These are phyloP conservation scores for Naganishia sp. DNA, from an alignment of 1,284 basidiomycete genomes.

Conservation along the genomic window DNA sequence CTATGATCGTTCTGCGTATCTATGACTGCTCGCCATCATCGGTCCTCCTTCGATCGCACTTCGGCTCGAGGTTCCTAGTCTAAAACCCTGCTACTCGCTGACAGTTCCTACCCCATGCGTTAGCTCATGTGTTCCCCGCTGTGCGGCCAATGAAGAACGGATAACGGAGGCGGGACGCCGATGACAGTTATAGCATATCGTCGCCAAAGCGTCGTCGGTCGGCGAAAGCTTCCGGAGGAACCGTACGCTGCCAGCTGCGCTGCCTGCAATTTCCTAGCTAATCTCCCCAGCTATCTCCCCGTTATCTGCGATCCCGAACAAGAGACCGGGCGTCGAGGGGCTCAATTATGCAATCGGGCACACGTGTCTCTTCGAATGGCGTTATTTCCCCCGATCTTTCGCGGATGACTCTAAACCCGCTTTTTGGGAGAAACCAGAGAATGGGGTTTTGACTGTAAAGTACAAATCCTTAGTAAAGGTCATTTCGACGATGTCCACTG, in stretches of 20 bases:
- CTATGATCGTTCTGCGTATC: no score
- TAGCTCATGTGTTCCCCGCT: background rate
- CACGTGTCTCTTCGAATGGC: background rate
- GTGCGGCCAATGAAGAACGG: conserved; percentile 4
- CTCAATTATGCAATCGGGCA: background rate
- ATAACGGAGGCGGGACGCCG: background rate
- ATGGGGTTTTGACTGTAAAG: background rate
- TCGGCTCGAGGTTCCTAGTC: no score
- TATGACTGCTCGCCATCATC: no score
- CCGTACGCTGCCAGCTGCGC: no score
- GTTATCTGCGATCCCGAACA: conserved; percentile 6
- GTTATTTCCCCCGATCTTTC: background rate
- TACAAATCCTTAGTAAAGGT: background rate
- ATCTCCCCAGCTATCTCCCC: background rate
- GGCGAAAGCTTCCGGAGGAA: background rate
- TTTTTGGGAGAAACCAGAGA: no score
- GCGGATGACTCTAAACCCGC: background rate
- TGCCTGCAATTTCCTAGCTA: no score
- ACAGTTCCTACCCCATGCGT: no score
- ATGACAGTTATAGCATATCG: background rate
- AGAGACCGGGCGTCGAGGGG: background rate
- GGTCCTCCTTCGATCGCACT: no score
- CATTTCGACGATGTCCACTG: background rate
- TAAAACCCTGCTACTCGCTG: no score
- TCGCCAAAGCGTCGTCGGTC: no score